Percentiles rank a stretch among this genome's conserved stretches.
These are phyloP conservation scores for Emmonsiellopsis sp. DNA, from an alignment of 2,329 filamentous ascomycete species.

Conservation along the genomic window DNA sequence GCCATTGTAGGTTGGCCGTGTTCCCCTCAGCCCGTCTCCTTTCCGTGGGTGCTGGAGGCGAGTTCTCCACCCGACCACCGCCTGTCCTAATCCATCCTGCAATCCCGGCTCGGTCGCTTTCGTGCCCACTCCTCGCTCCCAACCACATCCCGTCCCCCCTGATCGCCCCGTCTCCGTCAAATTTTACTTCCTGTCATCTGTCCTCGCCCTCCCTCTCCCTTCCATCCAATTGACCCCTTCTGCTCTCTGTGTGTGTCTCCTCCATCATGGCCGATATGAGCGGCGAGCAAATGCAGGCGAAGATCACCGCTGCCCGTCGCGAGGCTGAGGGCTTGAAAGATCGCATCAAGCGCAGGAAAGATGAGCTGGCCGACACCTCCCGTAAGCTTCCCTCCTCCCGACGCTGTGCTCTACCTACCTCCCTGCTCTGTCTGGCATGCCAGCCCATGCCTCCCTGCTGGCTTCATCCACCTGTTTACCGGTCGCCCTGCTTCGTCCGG, in stretches of 20 bases:
- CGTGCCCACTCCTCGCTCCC: constrained; percentile 5
- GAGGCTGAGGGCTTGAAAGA: constrained; percentile 98
- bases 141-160: constrained; percentile 1
- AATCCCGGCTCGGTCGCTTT: constrained; percentile 6
- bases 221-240: constrained; percentile 13
- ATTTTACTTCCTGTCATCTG: constrained; percentile 7
- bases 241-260: constrained; percentile 20
- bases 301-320: constrained; percentile 83
- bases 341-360: constrained; percentile 99
- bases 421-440: background rate
- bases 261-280: constrained; percentile 39
- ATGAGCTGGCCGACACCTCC: constrained; percentile 95
- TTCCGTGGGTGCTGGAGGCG: background rate
- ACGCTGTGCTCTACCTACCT: background rate
- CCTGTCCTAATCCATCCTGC: background rate
- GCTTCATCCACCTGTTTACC: background rate
- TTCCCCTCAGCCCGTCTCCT: background rate
- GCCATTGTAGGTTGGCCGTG: background rate
- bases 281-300: constrained; percentile 69
- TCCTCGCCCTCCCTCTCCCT: constrained; percentile 8
- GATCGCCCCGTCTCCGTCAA: background rate
- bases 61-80: background rate
- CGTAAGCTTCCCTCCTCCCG: constrained; percentile 53
- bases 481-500: background rate
- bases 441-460: background rate